Base-by-base conservation (phyloP, 306 rosid genomes). In the Cicer bijugum region DNA sequence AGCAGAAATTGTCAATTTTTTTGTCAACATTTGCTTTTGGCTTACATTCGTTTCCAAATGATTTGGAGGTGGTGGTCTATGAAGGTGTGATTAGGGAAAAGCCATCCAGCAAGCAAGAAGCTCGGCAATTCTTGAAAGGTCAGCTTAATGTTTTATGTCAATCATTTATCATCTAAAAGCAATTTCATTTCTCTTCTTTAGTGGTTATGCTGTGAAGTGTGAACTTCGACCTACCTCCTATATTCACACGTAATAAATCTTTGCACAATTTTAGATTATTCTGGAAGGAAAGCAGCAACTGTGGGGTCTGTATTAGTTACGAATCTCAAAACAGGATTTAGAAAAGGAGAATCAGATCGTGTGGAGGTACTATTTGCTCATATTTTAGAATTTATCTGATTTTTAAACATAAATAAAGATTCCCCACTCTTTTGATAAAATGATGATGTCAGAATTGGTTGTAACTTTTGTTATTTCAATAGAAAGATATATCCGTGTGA, bases 61-160 rank as follows among this genome's bases (percentile, higher is more conserved):
- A 81, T 89, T 80, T 87, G 88, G 89, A 94, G 99, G 97, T 94
- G 93, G 99, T 94, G 92, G 94, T 94, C 81, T 88, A 91, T 80
- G 90, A 90, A 83, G 96, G 95, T 67, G 82, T 69, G 71, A 64
- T 94, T 76, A 90, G 99, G 87, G 99, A 94, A 89, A 94, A 94
- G 72, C 99, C 97, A 76, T 86, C 90, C 28, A 76, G 85, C 84
- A 88, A 89, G 84, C 93, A 89, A 87, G 99, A 94, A 85, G 99
- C 99, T 73, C 84, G 88, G 0, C 83, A 88, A 74, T 94, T 89
- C 87, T 50, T 91, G 90, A 91, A 88, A 91, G 96, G 97, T 94
- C 48, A 70, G 72, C 28, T 28, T 80, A 68, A 23, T 72, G 44
- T 53, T 75, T 56, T 40, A 20, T 69, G 63, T 53, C 20, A 11